Evolutionary conservation across 495 filamentous ascomycete genomes (phyloP).

Genomic region (Hyaloscypha bicolor): DNA sequence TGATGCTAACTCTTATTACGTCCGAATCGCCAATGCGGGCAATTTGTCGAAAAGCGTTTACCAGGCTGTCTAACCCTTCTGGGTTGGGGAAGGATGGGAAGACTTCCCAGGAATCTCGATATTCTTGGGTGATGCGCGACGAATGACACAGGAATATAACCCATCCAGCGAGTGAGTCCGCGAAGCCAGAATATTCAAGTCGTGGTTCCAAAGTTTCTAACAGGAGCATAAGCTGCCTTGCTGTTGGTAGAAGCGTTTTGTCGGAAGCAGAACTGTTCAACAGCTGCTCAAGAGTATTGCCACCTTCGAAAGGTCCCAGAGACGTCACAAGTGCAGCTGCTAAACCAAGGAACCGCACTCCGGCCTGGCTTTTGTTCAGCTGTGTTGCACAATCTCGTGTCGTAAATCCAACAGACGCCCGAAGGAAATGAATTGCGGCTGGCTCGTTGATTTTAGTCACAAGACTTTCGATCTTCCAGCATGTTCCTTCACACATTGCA

Average conservation of each 20-base stretch:
- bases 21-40: background rate
- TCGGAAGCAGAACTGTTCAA: constrained; percentile 4
- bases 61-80: background rate
- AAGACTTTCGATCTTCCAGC: background rate
- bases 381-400: constrained; percentile 27
- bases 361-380: constrained; percentile 25
- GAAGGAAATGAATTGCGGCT: constrained; percentile 15
- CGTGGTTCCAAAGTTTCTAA: constrained; percentile 6
- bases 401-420: constrained; percentile 20
- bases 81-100: background rate
- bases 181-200: background rate
- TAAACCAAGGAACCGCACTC: constrained; percentile 29
- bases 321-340: constrained; percentile 18
- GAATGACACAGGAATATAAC: background rate
- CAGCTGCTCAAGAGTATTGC: constrained; percentile 3
- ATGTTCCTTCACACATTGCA: constrained; percentile 1
- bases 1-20: background rate
- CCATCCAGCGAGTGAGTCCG: constrained; percentile 8
- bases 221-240: constrained; percentile 7
- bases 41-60: constrained; percentile 3
- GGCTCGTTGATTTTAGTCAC: background rate
- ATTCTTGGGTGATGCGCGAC: background rate
- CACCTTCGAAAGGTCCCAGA: constrained; percentile 8
- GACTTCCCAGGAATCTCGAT: background rate
- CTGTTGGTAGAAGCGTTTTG: background rate